phyloP scores from a whole-genome alignment of 805 yeast genomes.

The Ogataea henricii region DNA sequence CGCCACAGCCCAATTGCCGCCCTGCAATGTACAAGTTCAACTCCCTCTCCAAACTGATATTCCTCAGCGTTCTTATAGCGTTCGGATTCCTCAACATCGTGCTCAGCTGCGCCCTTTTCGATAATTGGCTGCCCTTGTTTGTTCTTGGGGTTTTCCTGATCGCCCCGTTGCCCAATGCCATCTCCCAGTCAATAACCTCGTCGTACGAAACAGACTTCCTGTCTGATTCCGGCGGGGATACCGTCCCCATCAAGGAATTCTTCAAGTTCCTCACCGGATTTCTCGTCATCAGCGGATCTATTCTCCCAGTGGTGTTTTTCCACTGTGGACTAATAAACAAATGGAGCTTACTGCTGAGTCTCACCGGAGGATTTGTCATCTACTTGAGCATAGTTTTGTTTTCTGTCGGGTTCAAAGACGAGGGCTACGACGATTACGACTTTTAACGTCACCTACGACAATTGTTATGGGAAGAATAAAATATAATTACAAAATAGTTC shows the following conservation, averaged over 20 bases:
- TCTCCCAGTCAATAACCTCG: constrained; percentile 26
- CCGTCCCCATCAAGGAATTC: constrained; percentile 30
- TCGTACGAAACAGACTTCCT: constrained; percentile 35
- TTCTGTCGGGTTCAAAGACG: constrained; percentile 69
- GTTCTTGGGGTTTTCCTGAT: constrained; percentile 44
- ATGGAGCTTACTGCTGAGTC: constrained; percentile 56
- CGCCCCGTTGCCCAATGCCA: constrained; percentile 40
- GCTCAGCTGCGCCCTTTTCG: constrained; percentile 80
- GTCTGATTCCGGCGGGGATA: constrained; percentile 26
- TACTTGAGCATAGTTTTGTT: constrained; percentile 82
- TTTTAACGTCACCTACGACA: constrained; percentile 16
- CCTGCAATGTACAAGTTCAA: constrained; percentile 33
- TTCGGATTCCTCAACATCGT: constrained; percentile 88
- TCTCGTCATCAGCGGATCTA: constrained; percentile 36
- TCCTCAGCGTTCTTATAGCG: constrained; percentile 74
- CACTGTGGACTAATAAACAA: constrained; percentile 32
- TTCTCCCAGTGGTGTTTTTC: constrained; percentile 35
- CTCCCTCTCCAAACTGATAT: constrained; percentile 75
- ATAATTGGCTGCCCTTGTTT: constrained; percentile 87
- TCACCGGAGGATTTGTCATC: constrained; percentile 80
- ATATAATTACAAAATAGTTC: not conserved
- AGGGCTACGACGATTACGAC: constrained; percentile 44
- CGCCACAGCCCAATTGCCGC: no score
- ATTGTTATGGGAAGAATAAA: no score
- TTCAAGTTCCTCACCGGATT: constrained; percentile 36